Base-by-base conservation (phyloP, 2,329 filamentous ascomycete genomes). In the Monosporascus sp. region DNA sequence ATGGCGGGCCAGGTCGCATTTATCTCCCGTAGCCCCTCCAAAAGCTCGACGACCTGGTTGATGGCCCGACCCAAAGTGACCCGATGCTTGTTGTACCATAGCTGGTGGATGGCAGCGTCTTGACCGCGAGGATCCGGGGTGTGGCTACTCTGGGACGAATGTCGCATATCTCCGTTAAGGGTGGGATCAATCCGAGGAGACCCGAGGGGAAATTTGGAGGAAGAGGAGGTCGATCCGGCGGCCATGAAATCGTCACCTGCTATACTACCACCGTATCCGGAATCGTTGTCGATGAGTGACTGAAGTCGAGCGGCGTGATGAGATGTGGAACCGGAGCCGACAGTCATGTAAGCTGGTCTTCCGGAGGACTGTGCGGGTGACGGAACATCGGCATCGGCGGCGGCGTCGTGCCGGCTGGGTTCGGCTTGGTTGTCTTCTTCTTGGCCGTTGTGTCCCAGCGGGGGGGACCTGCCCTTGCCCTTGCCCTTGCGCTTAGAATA, bases 21-120 rank as follows among this genome's bases (percentile, higher is more conserved):
- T 80, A 90, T 94, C 57, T 92, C 81, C 70, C 96, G 92, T 53
- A 99, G 80, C 55, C 83, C 84, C 68, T 88, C 87, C 59, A 99
- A 74, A 2, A 90, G 83, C 55, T 97, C 90, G 53, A 97, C 83
- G 8, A 92, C 93, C 61, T 85, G 84, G 65, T 86, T 89, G 66
- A 99, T 97, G 15, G 91, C 88, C 55, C 92, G 87, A 44, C 84
- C 90, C n/a, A 99, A 82, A 35, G 89, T 84, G 6, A 86, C 89
- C 54, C 92, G 85, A 69, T 97, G 96, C 64, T 90, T 84, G 70
- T 97, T 97, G 74, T 96, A 97, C 78, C 89, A 90, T 59, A 97
- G 81, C 73, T 97, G 94, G 66, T 96, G 88, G 48, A 97, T 84
- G 70, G 96, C 90, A 65, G 87, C 89, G 38, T 90, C 87, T 60